Evolutionary conservation across 768 basidiomycete genomes (phyloP).

Genomic region (Leccinum fibrillosum): DNA sequence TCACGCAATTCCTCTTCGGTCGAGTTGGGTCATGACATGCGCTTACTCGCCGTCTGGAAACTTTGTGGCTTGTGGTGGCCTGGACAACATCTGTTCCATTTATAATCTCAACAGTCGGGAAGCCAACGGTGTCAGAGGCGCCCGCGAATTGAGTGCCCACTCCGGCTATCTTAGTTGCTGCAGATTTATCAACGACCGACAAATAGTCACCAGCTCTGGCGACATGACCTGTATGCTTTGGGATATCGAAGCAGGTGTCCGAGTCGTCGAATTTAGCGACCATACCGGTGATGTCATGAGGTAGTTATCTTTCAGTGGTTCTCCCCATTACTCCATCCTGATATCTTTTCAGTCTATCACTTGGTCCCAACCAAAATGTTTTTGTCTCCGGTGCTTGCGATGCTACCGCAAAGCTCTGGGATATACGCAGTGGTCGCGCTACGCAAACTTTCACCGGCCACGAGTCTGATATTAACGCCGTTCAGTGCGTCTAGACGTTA

Average conservation of each 20-base stretch:
- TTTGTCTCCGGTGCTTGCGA: conserved; percentile 99
- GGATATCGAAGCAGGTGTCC: conserved; percentile 97
- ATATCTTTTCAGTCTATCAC: conserved; percentile 65
- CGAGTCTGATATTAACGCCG: conserved; percentile 98
- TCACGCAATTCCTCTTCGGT: conserved; percentile 95
- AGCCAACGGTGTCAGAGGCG: conserved; percentile 76
- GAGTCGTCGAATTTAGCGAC: conserved; percentile 98
- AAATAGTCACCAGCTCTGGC: conserved; percentile 96
- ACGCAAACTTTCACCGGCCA: conserved; percentile 99
- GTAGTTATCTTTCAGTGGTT: conserved; percentile 38
- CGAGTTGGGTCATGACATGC: conserved; percentile 99
- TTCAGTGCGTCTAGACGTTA: conserved; percentile 64
- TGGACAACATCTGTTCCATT: conserved; percentile 99
- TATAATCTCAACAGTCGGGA: conserved; percentile 88
- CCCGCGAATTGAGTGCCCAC: conserved; percentile 94
- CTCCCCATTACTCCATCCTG: conserved; percentile 8
- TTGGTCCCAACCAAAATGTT: conserved; percentile 89
- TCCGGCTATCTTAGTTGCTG: conserved; percentile 98
- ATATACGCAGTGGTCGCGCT: conserved; percentile 95
- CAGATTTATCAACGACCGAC: conserved; percentile 96
- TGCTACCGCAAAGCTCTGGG: conserved; percentile 98
- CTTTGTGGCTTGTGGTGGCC: conserved; percentile 96
- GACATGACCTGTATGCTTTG: conserved; percentile 99
- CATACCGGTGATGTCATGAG: conserved; percentile 99
- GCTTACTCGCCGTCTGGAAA: conserved; percentile 97